Evolutionary conservation across 2,329 filamentous ascomycete species (phyloP), one percentile per base, ranked within the genome.

Genomic region (Talaromyces funiculosus): DNA sequence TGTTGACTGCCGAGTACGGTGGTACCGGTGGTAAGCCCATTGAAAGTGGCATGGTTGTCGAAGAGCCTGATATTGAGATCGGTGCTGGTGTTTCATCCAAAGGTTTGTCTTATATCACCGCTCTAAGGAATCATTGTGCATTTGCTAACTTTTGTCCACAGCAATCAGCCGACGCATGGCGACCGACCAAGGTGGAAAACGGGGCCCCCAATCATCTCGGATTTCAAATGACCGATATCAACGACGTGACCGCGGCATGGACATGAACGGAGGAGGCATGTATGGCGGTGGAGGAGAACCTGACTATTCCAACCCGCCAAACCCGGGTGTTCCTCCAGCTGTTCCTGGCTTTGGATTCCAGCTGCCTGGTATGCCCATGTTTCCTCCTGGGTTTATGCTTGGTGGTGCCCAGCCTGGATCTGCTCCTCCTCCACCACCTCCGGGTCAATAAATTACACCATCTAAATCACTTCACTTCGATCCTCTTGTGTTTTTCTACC

Each of bases 11-110:
- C 12, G 90, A 96, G 65, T 96, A 88, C 71, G 94, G 94, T 66
- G 94, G 94, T 59, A 96, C 90, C 64, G 94, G 93, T 60, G 94
- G 93, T 59, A 84, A 84, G 60, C 79, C 86, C 1, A 90, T 99
- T 63, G 88, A 92, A 70, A 81, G 84, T 14, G 92, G 92, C 43
- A 85, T 99, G 77, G 89, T 92, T 6, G 89, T 99, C 26, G 94
- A 99, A 73, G 94, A 99, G 76, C 94, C 94, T 3, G 94, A 99
- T 71, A 99, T 99, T 68, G 94, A 99, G 76, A 99, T 99, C 61
- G 94, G 94, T 57, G 92, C 93, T 18, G 94, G 94, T 60, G 95
- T 99, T 14, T 97, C 92, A 18, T 97, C 92, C 45, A 99, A 99
- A 80, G 91, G 81, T 81, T 73, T 53, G 71, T 60, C 9, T 14